A percentile compares a stretch with the other conserved stretches of the same genome.
Conservation (phyloP, 495 filamentous ascomycete species). For the Hyaloscypha finlandica region DNA sequence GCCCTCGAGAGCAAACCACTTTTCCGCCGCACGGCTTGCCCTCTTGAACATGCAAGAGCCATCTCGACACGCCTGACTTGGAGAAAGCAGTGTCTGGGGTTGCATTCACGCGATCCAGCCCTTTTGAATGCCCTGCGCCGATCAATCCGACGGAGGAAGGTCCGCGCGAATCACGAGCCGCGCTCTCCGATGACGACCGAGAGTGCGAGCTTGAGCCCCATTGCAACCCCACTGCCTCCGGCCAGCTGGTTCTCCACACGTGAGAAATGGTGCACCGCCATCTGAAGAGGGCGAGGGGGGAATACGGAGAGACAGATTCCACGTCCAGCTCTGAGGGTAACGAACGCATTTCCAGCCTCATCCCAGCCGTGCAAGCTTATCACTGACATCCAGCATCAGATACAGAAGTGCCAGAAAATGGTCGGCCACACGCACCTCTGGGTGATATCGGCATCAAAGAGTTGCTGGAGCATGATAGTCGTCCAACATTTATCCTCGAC, state of each 20-base stretch:
- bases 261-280: not conserved
- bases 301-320: not conserved
- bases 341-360: not conserved
- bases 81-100: not conserved
- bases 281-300: conserved; percentile 2
- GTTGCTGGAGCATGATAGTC: conserved; percentile 64
- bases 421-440: not conserved
- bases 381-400: not conserved
- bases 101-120: too few relatives aligned
- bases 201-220: too few relatives aligned
- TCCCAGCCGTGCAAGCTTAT: not conserved
- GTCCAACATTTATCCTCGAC: conserved; percentile 69
- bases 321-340: not conserved
- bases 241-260: not conserved
- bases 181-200: too few relatives aligned
- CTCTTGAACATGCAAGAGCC: too few relatives aligned
- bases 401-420: not conserved
- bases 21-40: too few relatives aligned
- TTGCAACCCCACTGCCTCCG: not conserved
- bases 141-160: not conserved
- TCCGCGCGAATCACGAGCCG: not conserved
- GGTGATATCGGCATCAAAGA: conserved; percentile 58
- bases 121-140: not conserved
- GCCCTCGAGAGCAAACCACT: too few relatives aligned
- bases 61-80: too few relatives aligned